Conservation (phyloP, 768 basidiomycete species). For the Lyophyllum shimeji region DNA sequence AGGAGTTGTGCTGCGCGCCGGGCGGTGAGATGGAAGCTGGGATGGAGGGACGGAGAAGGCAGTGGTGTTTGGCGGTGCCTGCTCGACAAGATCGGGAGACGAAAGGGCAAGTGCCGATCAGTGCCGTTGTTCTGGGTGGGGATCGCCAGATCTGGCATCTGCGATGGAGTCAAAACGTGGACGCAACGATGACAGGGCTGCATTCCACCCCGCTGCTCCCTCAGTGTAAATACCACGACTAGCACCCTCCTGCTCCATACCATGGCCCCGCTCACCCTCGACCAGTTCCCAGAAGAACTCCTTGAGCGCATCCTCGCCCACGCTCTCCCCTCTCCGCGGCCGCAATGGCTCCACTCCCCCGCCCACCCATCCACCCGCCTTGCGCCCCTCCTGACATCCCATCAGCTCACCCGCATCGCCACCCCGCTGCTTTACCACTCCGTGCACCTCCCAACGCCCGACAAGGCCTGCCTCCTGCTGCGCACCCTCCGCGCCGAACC, state of each 20-base stretch:
- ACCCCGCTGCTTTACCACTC: slow-evolving; percentile 58
- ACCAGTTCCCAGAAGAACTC: slow-evolving; percentile 33
- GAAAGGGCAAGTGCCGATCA: no score
- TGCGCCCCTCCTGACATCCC: slow-evolving; percentile 52
- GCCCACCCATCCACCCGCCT: slow-evolving; percentile 26
- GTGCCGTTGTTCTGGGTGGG: neutral
- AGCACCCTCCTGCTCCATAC: neutral
- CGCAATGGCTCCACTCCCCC: slow-evolving; percentile 14
- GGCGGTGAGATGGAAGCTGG: neutral
- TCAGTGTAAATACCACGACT: neutral
- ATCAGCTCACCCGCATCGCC: slow-evolving; percentile 52
- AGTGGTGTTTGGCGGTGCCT: neutral
- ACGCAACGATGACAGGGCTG: neutral
- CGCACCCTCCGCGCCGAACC: slow-evolving; percentile 36
- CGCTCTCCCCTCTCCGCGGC: slow-evolving; percentile 1
- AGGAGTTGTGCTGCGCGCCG: no score
- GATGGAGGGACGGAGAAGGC: neutral
- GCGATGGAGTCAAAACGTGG: neutral
- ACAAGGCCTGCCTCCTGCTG: slow-evolving; percentile 40
- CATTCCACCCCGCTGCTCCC: neutral
- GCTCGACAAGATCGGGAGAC: neutral
- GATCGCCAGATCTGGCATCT: neutral
- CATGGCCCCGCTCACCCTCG: neutral
- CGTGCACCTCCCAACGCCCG: slow-evolving; percentile 40
- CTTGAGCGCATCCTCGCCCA: slow-evolving; percentile 43